phyloP scores from a whole-genome alignment of 2,329 filamentous ascomycete genomes.

The Neofusicoccum cordaticola region DNA sequence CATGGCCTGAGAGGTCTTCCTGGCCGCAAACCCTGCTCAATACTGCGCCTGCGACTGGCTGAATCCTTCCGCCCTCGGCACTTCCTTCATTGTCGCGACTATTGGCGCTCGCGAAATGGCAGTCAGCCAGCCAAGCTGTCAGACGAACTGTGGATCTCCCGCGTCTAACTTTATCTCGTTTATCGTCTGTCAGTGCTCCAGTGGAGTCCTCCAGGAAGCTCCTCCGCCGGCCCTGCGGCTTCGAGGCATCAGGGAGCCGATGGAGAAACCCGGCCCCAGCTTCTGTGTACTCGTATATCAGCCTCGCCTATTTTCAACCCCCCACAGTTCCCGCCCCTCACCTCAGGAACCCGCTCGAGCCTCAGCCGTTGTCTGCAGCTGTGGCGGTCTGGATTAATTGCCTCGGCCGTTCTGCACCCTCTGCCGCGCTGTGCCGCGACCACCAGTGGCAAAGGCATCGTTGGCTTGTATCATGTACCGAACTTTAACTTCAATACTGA shows the following conservation, averaged over 20 bases:
- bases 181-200: not conserved
- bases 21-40: not conserved
- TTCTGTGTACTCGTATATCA: not conserved
- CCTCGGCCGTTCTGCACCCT: not conserved
- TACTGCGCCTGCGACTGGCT: not conserved
- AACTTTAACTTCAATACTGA: not conserved
- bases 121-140: not conserved
- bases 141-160: conserved; percentile 11
- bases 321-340: not conserved
- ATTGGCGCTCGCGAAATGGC: not conserved
- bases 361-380: not conserved
- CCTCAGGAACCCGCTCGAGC: not conserved
- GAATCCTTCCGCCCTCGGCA: not conserved
- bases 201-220: not conserved
- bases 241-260: not conserved
- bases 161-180: not conserved
- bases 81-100: not conserved
- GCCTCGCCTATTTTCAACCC: not conserved
- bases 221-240: not conserved
- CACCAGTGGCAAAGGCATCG: not conserved
- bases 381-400: not conserved
- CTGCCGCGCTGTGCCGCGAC: not conserved
- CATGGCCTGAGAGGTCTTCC: not conserved
- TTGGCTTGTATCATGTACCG: not conserved
- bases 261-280: not conserved